Evolutionary conservation across 2,329 filamentous ascomycete genomes (phyloP).

Genomic region (Ophiocordyceps camponoti-rufipedis): DNA sequence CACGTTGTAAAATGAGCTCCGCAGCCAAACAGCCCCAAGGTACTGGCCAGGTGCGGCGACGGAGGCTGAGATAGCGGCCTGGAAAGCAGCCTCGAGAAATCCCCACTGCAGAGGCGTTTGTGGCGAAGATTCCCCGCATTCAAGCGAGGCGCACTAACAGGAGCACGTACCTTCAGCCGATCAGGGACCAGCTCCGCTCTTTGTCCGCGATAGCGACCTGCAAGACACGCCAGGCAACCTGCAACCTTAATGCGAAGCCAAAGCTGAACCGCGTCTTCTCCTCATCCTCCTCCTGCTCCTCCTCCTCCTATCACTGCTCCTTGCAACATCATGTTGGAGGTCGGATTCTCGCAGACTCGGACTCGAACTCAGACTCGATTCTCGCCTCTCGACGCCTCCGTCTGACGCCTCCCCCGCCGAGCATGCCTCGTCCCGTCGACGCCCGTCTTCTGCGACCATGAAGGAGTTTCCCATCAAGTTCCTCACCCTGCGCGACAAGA

Average conservation of each 20-base stretch:
- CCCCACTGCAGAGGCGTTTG: not conserved
- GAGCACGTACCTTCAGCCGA: not conserved
- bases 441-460: constrained; percentile 18
- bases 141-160: not conserved
- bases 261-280: not conserved
- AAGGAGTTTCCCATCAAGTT: constrained; percentile 44
- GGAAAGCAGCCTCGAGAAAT: too few species aligned
- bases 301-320: not conserved
- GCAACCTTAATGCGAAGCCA: too few species aligned
- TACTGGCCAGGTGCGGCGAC: too few species aligned
- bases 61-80: too few species aligned
- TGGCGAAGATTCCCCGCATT: not conserved
- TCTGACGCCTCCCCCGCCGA: not conserved
- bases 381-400: not conserved
- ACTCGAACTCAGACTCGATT: not conserved
- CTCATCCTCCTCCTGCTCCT: not conserved
- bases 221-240: too few species aligned
- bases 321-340: not conserved
- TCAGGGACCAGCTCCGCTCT: not conserved
- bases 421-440: constrained; percentile 12
- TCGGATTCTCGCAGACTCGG: not conserved
- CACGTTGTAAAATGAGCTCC: too few species aligned
- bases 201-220: not conserved
- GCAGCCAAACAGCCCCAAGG: too few species aligned
- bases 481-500: constrained; percentile 52